Conservation (phyloP, 495 filamentous ascomycete species). For the Hypomontagnella submonticulosa region DNA sequence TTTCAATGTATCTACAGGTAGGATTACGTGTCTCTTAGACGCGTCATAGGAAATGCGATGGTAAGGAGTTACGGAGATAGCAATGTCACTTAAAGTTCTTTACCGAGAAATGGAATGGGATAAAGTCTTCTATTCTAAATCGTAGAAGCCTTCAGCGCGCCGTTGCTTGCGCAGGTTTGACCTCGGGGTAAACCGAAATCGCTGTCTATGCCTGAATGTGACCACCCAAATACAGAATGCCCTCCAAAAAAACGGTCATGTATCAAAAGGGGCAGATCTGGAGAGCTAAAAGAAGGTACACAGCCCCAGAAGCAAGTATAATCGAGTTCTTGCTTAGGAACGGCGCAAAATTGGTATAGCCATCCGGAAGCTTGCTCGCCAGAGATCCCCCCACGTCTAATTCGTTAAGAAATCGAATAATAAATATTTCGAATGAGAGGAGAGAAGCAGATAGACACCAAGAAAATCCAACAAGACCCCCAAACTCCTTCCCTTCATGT, state of each 20-base stretch:
- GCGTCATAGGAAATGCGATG: constrained; percentile 1
- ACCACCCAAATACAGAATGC: constrained; percentile 12
- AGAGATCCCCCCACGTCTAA: background rate
- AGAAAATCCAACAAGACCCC: constrained; percentile 15
- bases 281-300: background rate
- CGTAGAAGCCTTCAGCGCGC: constrained; percentile 6
- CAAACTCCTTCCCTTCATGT: constrained; percentile 28
- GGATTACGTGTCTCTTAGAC: constrained; percentile 5
- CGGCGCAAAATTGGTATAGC: background rate
- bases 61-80: background rate
- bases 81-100: background rate
- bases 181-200: constrained; percentile 15
- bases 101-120: background rate
- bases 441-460: constrained; percentile 9
- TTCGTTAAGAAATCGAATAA: no score
- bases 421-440: constrained; percentile 3
- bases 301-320: constrained; percentile 1
- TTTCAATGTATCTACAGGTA: no score
- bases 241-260: background rate
- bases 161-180: constrained; percentile 36
- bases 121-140: constrained; percentile 24
- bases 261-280: background rate
- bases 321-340: constrained; percentile 3
- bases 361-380: background rate
- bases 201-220: constrained; percentile 29